These are phyloP conservation scores for Leccinum insigne DNA, from an alignment of 1,284 basidiomycete genomes.

Conservation along the genomic window DNA sequence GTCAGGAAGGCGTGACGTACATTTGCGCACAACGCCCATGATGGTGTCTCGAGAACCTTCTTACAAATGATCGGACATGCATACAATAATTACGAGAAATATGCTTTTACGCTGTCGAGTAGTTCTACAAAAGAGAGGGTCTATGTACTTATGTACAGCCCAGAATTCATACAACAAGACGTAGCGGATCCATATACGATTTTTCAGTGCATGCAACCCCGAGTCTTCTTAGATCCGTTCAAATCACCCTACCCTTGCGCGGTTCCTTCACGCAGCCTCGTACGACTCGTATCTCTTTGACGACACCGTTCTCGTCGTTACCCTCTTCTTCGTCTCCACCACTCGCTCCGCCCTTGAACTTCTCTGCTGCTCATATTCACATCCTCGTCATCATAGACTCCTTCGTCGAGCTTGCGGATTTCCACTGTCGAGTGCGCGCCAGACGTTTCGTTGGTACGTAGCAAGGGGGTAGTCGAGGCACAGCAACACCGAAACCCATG, in stretches of 20 bases:
- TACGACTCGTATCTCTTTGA: slow-evolving; percentile 70
- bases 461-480: not conserved
- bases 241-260: not conserved
- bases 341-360: slow-evolving; percentile 55
- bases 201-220: not conserved
- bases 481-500: not conserved
- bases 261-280: slow-evolving; percentile 50
- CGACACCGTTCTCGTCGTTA: slow-evolving; percentile 46
- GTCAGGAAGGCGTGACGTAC: not conserved
- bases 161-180: slow-evolving; percentile 2
- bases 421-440: slow-evolving; percentile 59
- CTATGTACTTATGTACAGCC: not conserved
- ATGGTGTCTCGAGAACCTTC: not conserved
- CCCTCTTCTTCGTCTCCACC: slow-evolving; percentile 45
- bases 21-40: not conserved
- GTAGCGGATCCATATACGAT: not conserved
- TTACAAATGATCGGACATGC: slow-evolving; percentile 24
- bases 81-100: not conserved
- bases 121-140: not conserved
- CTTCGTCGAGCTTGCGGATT: slow-evolving; percentile 67
- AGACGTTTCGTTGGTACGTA: not conserved
- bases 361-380: slow-evolving; percentile 29
- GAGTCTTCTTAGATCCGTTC: not conserved
- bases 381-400: slow-evolving; percentile 48
- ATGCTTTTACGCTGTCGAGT: not conserved